Base-by-base conservation (phyloP, 306 rosid genomes). In the Trifolium subterraneum region DNA sequence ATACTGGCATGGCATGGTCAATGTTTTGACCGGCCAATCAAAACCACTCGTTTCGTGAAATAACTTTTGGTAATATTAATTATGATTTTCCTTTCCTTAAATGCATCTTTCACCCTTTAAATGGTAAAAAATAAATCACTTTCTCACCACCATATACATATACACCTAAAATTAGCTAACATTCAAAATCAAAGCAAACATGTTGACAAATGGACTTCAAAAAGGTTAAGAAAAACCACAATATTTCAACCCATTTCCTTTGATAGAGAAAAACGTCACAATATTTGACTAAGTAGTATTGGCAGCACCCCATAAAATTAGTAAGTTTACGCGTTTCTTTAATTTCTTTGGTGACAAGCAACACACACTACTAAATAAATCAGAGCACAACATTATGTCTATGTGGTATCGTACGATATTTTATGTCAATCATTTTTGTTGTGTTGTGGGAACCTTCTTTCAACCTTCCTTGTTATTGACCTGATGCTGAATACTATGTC, bases 291-390 rank as follows among this genome's bases (percentile, higher is more conserved):
- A 61, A 29, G 7, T 41, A 74, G 8, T 9, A 19, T 16, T 11
- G 9, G 39, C 6, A 4, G 54, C 51, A 62, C 16, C 64, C 63
- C 51, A 33, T 4, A 35, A 31, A 48, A 56, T 1, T 67, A 41
- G 51, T 25, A 67, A 8, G 74, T 55, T 67, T 75, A 58, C 79
- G 56, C 65, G 79, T 75, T 64, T 38, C 56, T 3, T 47, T 58
- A 14, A 48, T 22, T 62, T 31, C 3, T 22, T 10, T 47, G 38
- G 78, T 44, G 23, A 70, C 63, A 16, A 13, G 18, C 36, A 60
- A 47, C 29, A n/a, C n/a, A n/a, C n/a, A n/a, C n/a, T n/a, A n/a
- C n/a, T n/a, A n/a, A n/a, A n/a, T n/a, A n/a, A n/a, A n/a, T n/a
- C n/a, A n/a, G n/a, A n/a, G n/a, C n/a, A n/a, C n/a, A n/a, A n/a